Evolutionary conservation across 2,329 filamentous ascomycete genomes (phyloP).

Genomic region (Trichophaea hybrida): DNA sequence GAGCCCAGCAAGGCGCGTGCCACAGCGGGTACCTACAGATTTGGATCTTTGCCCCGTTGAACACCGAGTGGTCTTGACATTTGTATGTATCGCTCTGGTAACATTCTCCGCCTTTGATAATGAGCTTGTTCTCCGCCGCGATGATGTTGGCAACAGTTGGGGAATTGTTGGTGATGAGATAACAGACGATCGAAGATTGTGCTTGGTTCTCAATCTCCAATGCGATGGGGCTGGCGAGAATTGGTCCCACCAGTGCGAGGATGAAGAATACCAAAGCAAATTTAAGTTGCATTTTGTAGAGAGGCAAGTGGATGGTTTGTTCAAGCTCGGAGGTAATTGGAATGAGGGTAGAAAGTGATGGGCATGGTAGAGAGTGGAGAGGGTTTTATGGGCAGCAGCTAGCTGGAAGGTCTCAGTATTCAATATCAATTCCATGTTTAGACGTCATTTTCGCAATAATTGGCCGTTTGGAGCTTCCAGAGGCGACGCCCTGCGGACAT

Average conservation of each 20-base stretch:
- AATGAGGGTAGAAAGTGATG: too few relatives aligned
- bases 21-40: neutral
- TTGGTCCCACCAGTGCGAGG: neutral
- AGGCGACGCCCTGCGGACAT: too few relatives aligned
- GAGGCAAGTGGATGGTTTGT: too few relatives aligned
- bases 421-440: too few relatives aligned
- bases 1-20: neutral
- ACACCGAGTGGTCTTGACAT: neutral
- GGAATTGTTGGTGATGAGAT: neutral
- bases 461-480: too few relatives aligned
- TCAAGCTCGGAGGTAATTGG: too few relatives aligned
- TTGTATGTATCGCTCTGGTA: neutral
- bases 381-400: too few relatives aligned
- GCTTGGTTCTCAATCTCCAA: neutral
- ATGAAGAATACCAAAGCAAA: neutral
- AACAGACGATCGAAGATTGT: neutral
- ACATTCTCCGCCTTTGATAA: neutral
- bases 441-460: too few relatives aligned
- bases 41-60: neutral
- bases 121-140: neutral
- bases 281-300: neutral
- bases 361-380: too few relatives aligned
- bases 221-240: neutral
- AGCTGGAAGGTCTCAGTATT: too few relatives aligned
- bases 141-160: neutral